Conservation (phyloP, 805 yeast genomes). For the Zygotorulaspora florentina region DNA sequence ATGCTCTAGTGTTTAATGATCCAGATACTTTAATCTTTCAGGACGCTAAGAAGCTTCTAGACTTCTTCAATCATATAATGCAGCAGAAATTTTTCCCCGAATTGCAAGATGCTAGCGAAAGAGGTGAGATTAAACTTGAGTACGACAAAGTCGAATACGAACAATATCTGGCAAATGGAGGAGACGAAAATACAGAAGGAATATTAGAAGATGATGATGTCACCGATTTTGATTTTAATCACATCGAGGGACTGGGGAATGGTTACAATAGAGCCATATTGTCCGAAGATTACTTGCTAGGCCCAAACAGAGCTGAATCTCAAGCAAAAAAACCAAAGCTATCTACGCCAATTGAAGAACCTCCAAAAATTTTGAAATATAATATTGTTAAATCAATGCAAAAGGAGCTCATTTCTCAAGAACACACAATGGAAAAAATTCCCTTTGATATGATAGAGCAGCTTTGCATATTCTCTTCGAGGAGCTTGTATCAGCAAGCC, state of each 20-base stretch:
- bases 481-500: conserved; percentile 28
- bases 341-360: conserved; percentile 17
- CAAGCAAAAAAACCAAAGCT: conserved; percentile 11
- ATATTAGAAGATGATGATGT: conserved; percentile 19
- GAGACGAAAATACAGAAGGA: conserved; percentile 15
- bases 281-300: conserved; percentile 30
- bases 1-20: conserved; percentile 76
- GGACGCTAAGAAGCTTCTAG: conserved; percentile 62
- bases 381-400: conserved; percentile 28
- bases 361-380: conserved; percentile 26
- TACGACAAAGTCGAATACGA: conserved; percentile 31
- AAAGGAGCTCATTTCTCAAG: conserved; percentile 18
- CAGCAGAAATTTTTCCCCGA: conserved; percentile 27
- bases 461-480: conserved; percentile 27
- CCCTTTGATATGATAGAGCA: conserved; percentile 25
- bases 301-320: conserved; percentile 17
- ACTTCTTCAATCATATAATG: conserved; percentile 41
- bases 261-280: conserved; percentile 31
- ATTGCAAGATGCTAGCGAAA: conserved; percentile 29
- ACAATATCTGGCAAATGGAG: conserved; percentile 25
- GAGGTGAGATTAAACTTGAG: conserved; percentile 31
- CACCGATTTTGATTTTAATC: conserved; percentile 29
- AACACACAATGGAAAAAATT: conserved; percentile 20
- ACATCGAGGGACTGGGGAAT: conserved; percentile 33
- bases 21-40: conserved; percentile 65